phyloP scores from a whole-genome alignment of 1,284 basidiomycete species.

The Apiotrichum mycotoxinovorans region DNA sequence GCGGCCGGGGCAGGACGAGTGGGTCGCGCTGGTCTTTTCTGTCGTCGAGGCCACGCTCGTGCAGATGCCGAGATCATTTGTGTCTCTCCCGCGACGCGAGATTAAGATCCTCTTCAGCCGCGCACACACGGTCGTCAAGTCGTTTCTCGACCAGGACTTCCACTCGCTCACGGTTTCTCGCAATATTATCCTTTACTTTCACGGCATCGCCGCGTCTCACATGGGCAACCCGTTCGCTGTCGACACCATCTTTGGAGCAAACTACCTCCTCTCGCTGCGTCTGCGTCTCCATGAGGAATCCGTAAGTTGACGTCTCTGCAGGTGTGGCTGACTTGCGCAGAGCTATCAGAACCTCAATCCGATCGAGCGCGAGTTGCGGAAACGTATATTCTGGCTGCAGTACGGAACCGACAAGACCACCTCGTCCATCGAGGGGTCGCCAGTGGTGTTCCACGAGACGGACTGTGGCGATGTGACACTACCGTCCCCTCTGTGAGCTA shows the following conservation, averaged over 20 bases:
- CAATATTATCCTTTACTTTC: slow-evolving; percentile 27
- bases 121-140: slow-evolving; percentile 18
- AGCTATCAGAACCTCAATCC: slow-evolving; percentile 48
- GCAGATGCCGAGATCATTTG: slow-evolving; percentile 38
- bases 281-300: slow-evolving; percentile 74
- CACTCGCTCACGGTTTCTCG: slow-evolving; percentile 15
- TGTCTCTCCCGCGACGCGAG: slow-evolving; percentile 32
- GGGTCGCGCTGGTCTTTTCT: slow-evolving; percentile 80
- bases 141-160: slow-evolving; percentile 20
- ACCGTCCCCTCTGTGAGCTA: slow-evolving; percentile 33
- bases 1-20: slow-evolving; percentile 62
- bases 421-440: slow-evolving; percentile 68
- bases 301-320: slow-evolving; percentile 5
- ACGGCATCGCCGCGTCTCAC: slow-evolving; percentile 10
- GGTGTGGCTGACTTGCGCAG: background rate
- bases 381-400: slow-evolving; percentile 77
- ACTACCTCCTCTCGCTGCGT: slow-evolving; percentile 35
- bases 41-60: slow-evolving; percentile 77
- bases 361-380: slow-evolving; percentile 75
- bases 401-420: slow-evolving; percentile 86
- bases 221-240: slow-evolving; percentile 6
- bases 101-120: slow-evolving; percentile 31
- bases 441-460: slow-evolving; percentile 75
- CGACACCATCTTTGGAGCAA: slow-evolving; percentile 7
- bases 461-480: slow-evolving; percentile 57